Conservation (phyloP, 768 basidiomycete genomes). For the Ephemerocybe angulata region DNA sequence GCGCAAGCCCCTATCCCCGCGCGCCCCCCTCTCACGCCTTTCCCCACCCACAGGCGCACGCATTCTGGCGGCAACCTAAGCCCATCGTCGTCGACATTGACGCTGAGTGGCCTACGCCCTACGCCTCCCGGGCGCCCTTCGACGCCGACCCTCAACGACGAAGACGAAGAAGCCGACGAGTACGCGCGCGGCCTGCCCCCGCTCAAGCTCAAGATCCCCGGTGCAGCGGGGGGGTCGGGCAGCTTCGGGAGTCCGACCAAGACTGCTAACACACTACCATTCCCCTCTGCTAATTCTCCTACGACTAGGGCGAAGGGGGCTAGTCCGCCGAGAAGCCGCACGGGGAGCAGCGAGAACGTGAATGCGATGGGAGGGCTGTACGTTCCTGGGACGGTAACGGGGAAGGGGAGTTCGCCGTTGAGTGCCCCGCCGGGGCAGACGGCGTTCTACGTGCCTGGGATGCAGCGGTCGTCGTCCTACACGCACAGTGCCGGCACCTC, state of each 20-base stretch:
- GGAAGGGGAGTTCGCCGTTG: no score
- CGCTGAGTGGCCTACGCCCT: slow-evolving; percentile 9
- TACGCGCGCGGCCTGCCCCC: slow-evolving; percentile 6
- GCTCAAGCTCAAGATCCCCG: slow-evolving; percentile 12
- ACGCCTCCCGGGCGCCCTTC: slow-evolving; percentile 20
- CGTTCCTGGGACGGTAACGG: no score
- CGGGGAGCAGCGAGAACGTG: no score
- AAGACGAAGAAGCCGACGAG: slow-evolving; percentile 19
- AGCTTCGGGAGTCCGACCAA: background rate
- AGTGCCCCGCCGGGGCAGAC: no score
- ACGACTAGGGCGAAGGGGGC: no score
- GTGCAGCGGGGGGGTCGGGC: background rate
- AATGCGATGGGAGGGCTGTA: no score
- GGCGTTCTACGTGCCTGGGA: no score
- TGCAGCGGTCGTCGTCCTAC: background rate
- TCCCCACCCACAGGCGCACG: slow-evolving; percentile 20
- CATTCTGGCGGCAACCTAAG: slow-evolving; percentile 18
- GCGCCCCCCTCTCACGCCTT: slow-evolving; percentile 9
- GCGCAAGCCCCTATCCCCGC: no score
- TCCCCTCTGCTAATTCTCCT: background rate
- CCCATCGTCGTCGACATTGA: slow-evolving; percentile 13
- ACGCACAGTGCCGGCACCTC: background rate
- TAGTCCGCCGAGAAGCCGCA: no score
- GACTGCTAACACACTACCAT: no score
- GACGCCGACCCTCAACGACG: slow-evolving; percentile 4